These are phyloP conservation scores for Cucumis melo DNA, from an alignment of 306 rosid species.

Conservation along the genomic window DNA sequence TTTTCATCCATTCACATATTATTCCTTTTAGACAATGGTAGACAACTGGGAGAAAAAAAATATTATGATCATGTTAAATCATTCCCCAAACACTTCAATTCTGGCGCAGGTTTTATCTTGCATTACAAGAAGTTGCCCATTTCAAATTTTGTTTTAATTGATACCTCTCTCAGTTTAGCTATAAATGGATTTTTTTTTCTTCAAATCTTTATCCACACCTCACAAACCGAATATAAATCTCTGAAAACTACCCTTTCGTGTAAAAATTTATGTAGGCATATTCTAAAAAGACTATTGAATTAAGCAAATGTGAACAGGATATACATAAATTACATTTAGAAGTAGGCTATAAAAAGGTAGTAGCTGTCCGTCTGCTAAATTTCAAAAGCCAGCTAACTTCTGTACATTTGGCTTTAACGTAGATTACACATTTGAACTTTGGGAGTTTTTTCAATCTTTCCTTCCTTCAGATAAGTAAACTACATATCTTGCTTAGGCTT, in stretches of 20 bases:
- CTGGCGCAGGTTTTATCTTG: too few relatives aligned
- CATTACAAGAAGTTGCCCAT: too few relatives aligned
- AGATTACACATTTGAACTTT: background rate
- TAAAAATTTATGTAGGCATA: background rate
- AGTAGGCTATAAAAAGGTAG: background rate
- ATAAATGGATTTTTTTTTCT: too few relatives aligned
- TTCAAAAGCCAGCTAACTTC: slow-evolving; percentile 27
- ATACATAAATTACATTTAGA: background rate
- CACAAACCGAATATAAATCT: background rate
- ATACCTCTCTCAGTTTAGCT: too few relatives aligned
- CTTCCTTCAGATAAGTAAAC: slow-evolving; percentile 8
- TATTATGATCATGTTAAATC: too few relatives aligned
- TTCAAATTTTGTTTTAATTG: background rate
- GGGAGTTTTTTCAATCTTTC: background rate
- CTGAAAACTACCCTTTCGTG: background rate
- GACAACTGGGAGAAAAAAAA: too few relatives aligned
- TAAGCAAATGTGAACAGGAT: background rate
- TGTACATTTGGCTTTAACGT: slow-evolving; percentile 38
- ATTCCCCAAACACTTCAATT: too few relatives aligned
- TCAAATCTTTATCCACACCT: background rate
- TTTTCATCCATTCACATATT: too few relatives aligned
- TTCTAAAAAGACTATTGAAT: background rate
- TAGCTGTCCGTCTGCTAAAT: slow-evolving; percentile 11
- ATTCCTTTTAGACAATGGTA: too few relatives aligned
- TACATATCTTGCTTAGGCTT: slow-evolving; percentile 93